Evolutionary conservation across 2,329 filamentous ascomycete genomes (phyloP).

Genomic region (Clarireedia homoeocarpa): DNA sequence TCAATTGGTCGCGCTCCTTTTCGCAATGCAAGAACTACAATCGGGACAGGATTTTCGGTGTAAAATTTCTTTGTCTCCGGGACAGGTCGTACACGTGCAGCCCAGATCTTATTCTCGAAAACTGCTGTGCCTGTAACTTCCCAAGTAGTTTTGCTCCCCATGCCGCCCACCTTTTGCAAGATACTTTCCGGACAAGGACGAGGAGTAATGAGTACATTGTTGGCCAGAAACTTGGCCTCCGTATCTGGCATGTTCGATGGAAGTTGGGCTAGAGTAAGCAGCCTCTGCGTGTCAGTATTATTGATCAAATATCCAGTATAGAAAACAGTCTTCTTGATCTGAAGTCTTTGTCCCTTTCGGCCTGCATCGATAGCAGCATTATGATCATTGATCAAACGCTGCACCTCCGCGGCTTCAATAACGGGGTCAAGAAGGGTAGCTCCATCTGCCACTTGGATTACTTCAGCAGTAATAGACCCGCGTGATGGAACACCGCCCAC

Average conservation of each 20-base stretch:
- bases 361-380: constrained; percentile 51
- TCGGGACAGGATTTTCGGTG: constrained; percentile 70
- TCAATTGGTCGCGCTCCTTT: constrained; percentile 72
- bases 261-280: constrained; percentile 62
- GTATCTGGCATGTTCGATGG: constrained; percentile 54
- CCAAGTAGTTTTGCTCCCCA: constrained; percentile 79
- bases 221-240: constrained; percentile 75
- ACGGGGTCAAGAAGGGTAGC: constrained; percentile 68
- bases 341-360: constrained; percentile 40
- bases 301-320: constrained; percentile 88
- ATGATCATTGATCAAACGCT: constrained; percentile 83
- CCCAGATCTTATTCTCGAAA: constrained; percentile 80
- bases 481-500: constrained; percentile 46
- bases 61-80: constrained; percentile 60
- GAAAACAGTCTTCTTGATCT: constrained; percentile 80
- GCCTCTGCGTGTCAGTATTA: constrained; percentile 59
- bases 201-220: constrained; percentile 84
- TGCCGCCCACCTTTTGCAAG: constrained; percentile 76
- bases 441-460: constrained; percentile 77
- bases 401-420: constrained; percentile 73
- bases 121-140: constrained; percentile 69
- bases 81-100: constrained; percentile 68
- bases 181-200: constrained; percentile 65
- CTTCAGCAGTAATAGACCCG: constrained; percentile 64
- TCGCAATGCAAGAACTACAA: constrained; percentile 75